A percentile compares a stretch with the other conserved stretches of the same genome.
These are phyloP conservation scores for Mycocentrospora acerina DNA, from an alignment of 2,329 filamentous ascomycete species.

Conservation along the genomic window DNA sequence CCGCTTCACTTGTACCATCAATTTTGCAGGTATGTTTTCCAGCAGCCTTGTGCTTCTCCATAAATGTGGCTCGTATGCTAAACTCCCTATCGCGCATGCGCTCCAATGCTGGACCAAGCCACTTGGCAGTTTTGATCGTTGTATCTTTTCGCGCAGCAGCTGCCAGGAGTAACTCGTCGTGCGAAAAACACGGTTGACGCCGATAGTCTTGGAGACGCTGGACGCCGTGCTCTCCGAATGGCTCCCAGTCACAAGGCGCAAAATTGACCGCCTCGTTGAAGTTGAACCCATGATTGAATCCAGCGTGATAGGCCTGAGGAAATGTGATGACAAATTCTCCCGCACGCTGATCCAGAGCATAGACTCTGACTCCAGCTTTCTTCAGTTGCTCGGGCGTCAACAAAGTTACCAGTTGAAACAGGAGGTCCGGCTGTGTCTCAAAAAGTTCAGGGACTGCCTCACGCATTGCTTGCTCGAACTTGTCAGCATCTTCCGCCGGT, in stretches of 20 bases:
- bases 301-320: slow-evolving; percentile 94
- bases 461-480: slow-evolving; percentile 93
- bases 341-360: slow-evolving; percentile 91
- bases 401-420: slow-evolving; percentile 96
- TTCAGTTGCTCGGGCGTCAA: slow-evolving; percentile 89
- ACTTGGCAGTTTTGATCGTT: slow-evolving; percentile 88
- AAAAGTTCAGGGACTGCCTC: slow-evolving; percentile 95
- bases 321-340: slow-evolving; percentile 97
- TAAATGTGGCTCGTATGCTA: slow-evolving; percentile 66
- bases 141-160: slow-evolving; percentile 75
- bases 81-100: slow-evolving; percentile 75
- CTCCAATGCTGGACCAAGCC: slow-evolving; percentile 85
- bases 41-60: slow-evolving; percentile 62
- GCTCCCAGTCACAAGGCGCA: slow-evolving; percentile 92
- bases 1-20: slow-evolving; percentile 54
- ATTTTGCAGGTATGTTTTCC: slow-evolving; percentile 40
- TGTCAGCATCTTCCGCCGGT: slow-evolving; percentile 87
- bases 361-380: slow-evolving; percentile 90
- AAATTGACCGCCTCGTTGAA: slow-evolving; percentile 99
- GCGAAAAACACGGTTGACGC: slow-evolving; percentile 93
- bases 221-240: slow-evolving; percentile 82
- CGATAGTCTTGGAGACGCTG: slow-evolving; percentile 84
- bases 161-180: slow-evolving; percentile 91
- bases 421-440: slow-evolving; percentile 90
- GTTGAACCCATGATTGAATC: slow-evolving; percentile 98